Percentiles rank a stretch among this genome's conserved stretches.
These are phyloP conservation scores for Euphorbia peplus DNA, from an alignment of 345 rosid genomes.

Conservation along the genomic window DNA sequence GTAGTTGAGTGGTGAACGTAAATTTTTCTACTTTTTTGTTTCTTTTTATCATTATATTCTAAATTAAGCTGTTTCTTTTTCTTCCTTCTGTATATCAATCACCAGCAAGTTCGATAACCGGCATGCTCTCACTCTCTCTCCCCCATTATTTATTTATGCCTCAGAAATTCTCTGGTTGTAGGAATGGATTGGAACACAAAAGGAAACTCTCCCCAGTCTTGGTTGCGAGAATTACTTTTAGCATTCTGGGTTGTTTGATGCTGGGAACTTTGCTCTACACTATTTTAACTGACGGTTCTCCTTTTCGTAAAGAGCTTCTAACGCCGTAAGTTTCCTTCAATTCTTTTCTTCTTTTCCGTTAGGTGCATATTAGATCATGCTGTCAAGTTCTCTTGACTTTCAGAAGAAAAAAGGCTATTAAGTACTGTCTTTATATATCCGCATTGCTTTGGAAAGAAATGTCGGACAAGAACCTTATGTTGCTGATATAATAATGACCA, in stretches of 20 bases:
- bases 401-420: no score
- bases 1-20: neutral
- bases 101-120: neutral
- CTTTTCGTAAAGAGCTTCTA: slow-evolving; percentile 75
- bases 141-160: neutral
- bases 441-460: neutral
- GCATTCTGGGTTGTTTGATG: slow-evolving; percentile 64
- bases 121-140: neutral
- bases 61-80: neutral
- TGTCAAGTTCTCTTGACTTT: neutral
- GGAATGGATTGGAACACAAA: slow-evolving; percentile 42
- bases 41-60: no score
- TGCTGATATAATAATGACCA: neutral
- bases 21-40: neutral
- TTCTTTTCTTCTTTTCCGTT: neutral
- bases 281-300: slow-evolving; percentile 65
- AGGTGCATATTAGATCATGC: no score
- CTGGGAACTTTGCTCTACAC: slow-evolving; percentile 69
- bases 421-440: neutral
- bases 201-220: slow-evolving; percentile 48
- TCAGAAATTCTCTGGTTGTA: slow-evolving; percentile 21
- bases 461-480: neutral
- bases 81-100: neutral
- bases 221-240: slow-evolving; percentile 53
- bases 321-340: slow-evolving; percentile 59